phyloP scores from a whole-genome alignment of 2,329 filamentous ascomycete species.

The Monosporascus sp. region DNA sequence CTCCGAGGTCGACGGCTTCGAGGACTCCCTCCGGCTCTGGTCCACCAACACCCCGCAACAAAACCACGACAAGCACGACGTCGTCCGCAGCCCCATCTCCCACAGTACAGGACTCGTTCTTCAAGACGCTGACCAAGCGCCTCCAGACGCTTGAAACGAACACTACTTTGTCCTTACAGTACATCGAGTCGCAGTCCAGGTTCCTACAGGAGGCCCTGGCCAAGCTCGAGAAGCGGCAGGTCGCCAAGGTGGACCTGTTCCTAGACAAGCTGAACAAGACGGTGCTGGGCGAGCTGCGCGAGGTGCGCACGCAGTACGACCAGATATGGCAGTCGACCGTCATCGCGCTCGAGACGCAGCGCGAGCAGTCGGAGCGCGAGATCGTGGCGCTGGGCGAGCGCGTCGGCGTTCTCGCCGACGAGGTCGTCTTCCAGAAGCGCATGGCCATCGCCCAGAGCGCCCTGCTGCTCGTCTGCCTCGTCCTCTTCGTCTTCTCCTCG shows the following conservation, averaged over 20 bases:
- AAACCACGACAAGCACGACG: conserved; percentile 16
- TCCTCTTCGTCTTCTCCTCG: conserved; percentile 73
- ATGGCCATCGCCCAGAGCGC: conserved; percentile 92
- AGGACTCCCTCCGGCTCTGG: conserved; percentile 14
- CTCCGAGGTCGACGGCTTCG: conserved; percentile 20
- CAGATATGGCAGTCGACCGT: conserved; percentile 96
- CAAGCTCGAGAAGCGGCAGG: conserved; percentile 80
- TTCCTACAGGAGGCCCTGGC: conserved; percentile 83
- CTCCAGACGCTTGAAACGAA: conserved; percentile 88
- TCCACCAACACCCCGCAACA: conserved; percentile 22
- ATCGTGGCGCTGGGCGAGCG: conserved; percentile 75
- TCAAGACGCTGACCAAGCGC: conserved; percentile 92
- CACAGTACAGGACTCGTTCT: conserved; percentile 94
- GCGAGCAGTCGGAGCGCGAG: conserved; percentile 77
- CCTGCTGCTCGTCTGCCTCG: conserved; percentile 78
- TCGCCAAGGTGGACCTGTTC: conserved; percentile 77
- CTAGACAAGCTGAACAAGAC: conserved; percentile 82
- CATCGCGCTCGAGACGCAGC: conserved; percentile 82
- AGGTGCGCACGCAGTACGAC: conserved; percentile 81
- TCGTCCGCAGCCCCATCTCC: conserved; percentile 55
- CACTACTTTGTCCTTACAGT: conserved; percentile 85
- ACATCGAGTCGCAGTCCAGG: conserved; percentile 92
- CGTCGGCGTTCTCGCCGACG: conserved; percentile 86
- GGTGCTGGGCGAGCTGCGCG: conserved; percentile 73
- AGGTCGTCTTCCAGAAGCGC: conserved; percentile 79